Percentiles rank a stretch among this genome's conserved stretches.
These are phyloP conservation scores for Zelonia costaricensis DNA, from an alignment of 208 protist genomes.

Conservation along the genomic window DNA sequence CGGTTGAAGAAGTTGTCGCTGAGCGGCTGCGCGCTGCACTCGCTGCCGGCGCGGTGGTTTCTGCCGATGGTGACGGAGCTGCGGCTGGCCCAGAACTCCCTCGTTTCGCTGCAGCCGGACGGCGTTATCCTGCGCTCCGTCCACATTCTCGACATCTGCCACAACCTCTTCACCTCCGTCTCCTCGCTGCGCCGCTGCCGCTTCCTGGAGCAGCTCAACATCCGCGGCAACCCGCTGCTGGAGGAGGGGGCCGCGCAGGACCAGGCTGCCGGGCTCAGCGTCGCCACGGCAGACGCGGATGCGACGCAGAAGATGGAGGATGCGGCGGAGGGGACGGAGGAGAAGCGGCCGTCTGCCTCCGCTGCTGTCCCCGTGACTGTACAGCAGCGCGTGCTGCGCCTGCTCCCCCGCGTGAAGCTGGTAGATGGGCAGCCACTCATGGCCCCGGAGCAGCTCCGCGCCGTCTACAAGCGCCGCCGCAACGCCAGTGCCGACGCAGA, in stretches of 20 bases:
- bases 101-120: constrained; percentile 71
- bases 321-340: neutral
- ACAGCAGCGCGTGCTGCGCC: constrained; percentile 29
- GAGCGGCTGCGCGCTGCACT: constrained; percentile 64
- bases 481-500: neutral
- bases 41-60: constrained; percentile 76
- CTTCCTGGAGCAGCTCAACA: constrained; percentile 65
- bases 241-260: constrained; percentile 18
- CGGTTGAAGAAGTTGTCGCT: constrained; percentile 81
- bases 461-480: constrained; percentile 13
- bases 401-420: constrained; percentile 43
- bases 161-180: constrained; percentile 56
- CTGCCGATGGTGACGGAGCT: constrained; percentile 79
- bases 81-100: constrained; percentile 68
- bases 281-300: neutral
- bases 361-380: constrained; percentile 7
- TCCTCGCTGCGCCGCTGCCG: constrained; percentile 74
- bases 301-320: neutral
- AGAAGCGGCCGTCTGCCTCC: neutral
- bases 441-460: constrained; percentile 19
- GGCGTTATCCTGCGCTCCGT: constrained; percentile 82
- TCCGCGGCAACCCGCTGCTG: constrained; percentile 72
- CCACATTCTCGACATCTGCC: constrained; percentile 82
- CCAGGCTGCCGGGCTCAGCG: neutral
- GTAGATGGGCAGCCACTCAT: constrained; percentile 48